Evolutionary conservation across 306 rosid genomes (phyloP), one percentile per base, ranked within the genome.

Genomic region (Alnus glutinosa): DNA sequence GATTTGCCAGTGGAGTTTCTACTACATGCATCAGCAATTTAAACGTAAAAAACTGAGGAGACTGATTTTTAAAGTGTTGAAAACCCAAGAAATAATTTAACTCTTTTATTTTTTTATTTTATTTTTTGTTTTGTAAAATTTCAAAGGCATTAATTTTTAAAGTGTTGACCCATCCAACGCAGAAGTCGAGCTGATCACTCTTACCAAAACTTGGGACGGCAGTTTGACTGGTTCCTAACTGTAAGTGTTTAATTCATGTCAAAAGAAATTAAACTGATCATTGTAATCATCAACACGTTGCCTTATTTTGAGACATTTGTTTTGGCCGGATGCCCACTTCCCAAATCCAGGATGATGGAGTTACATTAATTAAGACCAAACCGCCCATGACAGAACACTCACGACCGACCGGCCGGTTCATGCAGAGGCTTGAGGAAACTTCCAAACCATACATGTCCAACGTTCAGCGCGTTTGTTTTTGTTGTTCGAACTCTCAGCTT

Each of bases 381-480:
- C 83, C 61, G 50, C 9, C 48, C 14, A 34, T 37, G 48, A 16
- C 23, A 5, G 28, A 5, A 37, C 39, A 5, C 55, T 39, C 36
- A 7, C 4, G 14, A 70, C 19, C 3, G 58, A 1, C 49, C 42
- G 28, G 28, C 28, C 28, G 28, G 28, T 23, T 23, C 64, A 19
- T 36, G n/a, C 57, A 47, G 54, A 36, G 18, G 28, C 67, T 23
- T n/a, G 49, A 39, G 44, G 50, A 75, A 49, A 75, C 55, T 36
- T 51, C 75, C 80, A 55, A 51, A 46, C 34, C 62, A 39, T 44
- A 23, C 30, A 10, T 34, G 70, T 14, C 69, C 15, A 78, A 70
- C 52, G 8, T 57, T 49, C 52, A 49, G 15, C 52, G 11, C 4
- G 11, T 49, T 49, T 49, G 14, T 49, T 49, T 49, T 12, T 2